Base-by-base conservation (phyloP, 139 green algal species). In the Trebouxia sp. region DNA sequence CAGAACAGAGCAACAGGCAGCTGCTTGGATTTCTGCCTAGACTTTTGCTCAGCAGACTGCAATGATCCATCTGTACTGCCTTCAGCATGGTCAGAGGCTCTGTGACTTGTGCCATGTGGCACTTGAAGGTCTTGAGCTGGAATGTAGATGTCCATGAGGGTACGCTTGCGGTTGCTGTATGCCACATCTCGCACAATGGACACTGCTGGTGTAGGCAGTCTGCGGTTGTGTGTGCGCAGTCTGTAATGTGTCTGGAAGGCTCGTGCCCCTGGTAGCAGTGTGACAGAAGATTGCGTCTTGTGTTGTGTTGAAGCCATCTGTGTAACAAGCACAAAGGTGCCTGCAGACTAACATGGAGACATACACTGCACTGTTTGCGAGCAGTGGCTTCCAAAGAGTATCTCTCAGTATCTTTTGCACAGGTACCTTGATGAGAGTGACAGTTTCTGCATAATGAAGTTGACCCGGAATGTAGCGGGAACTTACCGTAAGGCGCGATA, bases 1-100 rank as follows among this genome's bases (percentile, higher is more conserved):
- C 88, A 86, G 65, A 96, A 96, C 26, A 96, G 86, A 24, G 93
- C 89, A 24, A 97, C 92, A 39, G 92, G 88, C 1, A 77, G 22
- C 3, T 41, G 67, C 41, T 38, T 12, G 17, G 8, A n/a, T 45
- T 32, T 22, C 62, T 72, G 32, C 11, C 14, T 53, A 14, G 15
- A 17, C 15, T 14, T 53, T 53, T 42, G 11, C 35, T n/a, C 5
- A 42, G 12, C 7, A 35, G 20, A 26, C 32, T 12, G 62, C 62
- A 39, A 11, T 35, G 62, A 43, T 12, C 5, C 32, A 45, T 43
- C 3, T 8, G 15, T 28, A 11, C 10, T 30, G 26, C 28, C 26
- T 3, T 70, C 32, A n/a, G 30, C 58, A n/a, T n/a, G n/a, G n/a
- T n/a, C n/a, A n/a, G 58, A n/a, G 32, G 42, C 15, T 72, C 32